These are phyloP conservation scores for Dioszegia aurantiaca DNA, from an alignment of 768 basidiomycete species.

Conservation along the genomic window DNA sequence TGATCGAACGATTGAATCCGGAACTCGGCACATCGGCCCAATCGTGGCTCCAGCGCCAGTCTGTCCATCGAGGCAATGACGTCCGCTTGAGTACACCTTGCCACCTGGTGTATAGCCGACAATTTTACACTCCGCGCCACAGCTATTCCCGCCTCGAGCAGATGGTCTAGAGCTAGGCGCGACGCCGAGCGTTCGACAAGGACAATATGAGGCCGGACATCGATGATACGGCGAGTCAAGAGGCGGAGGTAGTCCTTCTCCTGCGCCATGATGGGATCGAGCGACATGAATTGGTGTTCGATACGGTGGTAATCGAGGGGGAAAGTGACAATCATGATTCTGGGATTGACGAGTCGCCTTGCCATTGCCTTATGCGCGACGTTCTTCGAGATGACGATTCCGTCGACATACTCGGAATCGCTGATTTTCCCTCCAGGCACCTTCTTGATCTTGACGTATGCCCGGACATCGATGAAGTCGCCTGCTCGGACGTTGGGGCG, in stretches of 20 bases:
- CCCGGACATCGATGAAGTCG: constrained; percentile 89
- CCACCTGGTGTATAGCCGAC: constrained; percentile 78
- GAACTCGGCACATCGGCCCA: constrained; percentile 83
- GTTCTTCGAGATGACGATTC: constrained; percentile 96
- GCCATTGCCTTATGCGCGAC: constrained; percentile 95
- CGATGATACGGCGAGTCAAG: constrained; percentile 82
- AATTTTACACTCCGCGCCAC: constrained; percentile 87
- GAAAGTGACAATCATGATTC: constrained; percentile 94
- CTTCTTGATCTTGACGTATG: constrained; percentile 97
- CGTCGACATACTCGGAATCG: constrained; percentile 95
- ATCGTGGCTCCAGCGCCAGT: constrained; percentile 77
- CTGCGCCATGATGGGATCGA: constrained; percentile 84
- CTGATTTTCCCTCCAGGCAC: constrained; percentile 87
- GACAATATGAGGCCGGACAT: constrained; percentile 84
- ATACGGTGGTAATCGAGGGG: constrained; percentile 81
- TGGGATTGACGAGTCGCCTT: constrained; percentile 73
- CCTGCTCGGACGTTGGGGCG: constrained; percentile 59
- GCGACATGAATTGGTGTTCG: constrained; percentile 74
- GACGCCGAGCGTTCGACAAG: constrained; percentile 90
- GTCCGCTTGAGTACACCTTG: constrained; percentile 92
- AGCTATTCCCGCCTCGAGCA: constrained; percentile 78
- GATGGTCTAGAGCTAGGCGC: constrained; percentile 78
- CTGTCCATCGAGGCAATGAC: constrained; percentile 95
- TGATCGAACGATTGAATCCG: constrained; percentile 93
- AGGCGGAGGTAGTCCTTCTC: constrained; percentile 90